Conservation (phyloP, 129 eudicot genomes). For the Pittosporum tobira region DNA sequence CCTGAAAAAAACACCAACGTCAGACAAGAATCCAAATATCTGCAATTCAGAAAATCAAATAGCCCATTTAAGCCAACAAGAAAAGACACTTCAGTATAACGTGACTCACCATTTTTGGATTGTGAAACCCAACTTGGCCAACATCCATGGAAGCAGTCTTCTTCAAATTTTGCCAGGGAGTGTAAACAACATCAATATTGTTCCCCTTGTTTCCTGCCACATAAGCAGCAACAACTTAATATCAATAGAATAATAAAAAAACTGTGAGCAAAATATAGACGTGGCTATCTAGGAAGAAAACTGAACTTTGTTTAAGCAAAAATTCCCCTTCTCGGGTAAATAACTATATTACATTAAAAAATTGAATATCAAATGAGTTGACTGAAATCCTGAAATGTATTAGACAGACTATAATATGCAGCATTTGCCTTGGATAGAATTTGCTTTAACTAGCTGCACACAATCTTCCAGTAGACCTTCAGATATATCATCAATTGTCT, state of each 20-base stretch:
- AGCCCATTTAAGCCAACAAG: not conserved
- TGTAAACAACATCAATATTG: conserved; percentile 94
- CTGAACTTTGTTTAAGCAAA: not conserved
- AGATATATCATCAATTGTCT: conserved; percentile 78
- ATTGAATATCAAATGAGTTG: not conserved
- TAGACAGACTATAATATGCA: not conserved
- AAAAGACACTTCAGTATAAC: not conserved
- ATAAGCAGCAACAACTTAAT: conserved; percentile 3
- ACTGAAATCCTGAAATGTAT: not conserved
- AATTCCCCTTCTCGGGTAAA: no score
- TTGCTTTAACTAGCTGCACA: conserved; percentile 95
- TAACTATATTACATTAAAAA: not conserved
- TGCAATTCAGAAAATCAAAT: not conserved
- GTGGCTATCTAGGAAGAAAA: conserved; percentile 4
- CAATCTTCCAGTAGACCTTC: conserved; percentile 96
- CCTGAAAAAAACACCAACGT: conserved; percentile 37
- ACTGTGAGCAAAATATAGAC: not conserved
- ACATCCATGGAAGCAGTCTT: conserved; percentile 99
- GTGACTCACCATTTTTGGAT: conserved; percentile 54
- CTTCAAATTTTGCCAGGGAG: conserved; percentile 91
- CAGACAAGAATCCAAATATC: not conserved
- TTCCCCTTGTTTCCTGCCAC: conserved; percentile 88
- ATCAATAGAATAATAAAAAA: not conserved
- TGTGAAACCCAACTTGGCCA: conserved; percentile 99
- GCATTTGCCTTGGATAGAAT: conserved; percentile 85